Conservation (phyloP, 106 monocot genomes). For the Alisma plantagoaquatica region DNA sequence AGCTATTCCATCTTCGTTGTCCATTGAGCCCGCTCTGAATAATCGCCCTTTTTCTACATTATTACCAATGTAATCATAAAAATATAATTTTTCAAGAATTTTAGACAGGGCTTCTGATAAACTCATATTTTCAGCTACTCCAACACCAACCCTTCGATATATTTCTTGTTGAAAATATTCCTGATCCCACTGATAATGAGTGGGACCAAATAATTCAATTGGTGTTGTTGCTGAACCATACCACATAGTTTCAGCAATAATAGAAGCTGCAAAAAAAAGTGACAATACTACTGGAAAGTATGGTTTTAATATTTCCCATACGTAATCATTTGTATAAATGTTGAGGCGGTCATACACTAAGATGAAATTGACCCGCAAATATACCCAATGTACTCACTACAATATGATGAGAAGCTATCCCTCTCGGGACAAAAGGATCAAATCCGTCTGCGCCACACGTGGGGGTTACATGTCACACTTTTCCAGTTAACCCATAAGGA, state of each 20-base stretch:
- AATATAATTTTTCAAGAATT: neutral
- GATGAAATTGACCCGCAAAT: too few species aligned
- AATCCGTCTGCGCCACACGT: slow-evolving; percentile 2
- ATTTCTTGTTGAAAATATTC: neutral
- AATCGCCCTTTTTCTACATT: neutral
- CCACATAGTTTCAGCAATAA: too few species aligned
- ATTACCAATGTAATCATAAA: slow-evolving; percentile 1
- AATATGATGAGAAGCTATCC: too few species aligned
- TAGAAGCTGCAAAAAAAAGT: too few species aligned
- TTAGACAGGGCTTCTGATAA: neutral
- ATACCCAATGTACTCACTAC: neutral
- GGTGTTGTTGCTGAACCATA: too few species aligned
- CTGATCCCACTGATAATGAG: neutral
- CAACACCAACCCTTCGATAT: neutral
- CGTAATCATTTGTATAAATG: too few species aligned
- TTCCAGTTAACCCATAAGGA: slow-evolving; percentile 9
- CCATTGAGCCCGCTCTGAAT: too few species aligned
- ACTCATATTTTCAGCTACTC: neutral
- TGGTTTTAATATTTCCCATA: too few species aligned
- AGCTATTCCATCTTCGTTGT: too few species aligned
- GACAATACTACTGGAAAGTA: too few species aligned
- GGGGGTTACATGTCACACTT: neutral
- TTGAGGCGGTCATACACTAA: too few species aligned
- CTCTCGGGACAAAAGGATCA: neutral
- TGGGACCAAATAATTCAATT: neutral